Evolutionary conservation across 108 stramenopile species (phyloP).

Genomic region (Cyclotella baltica): DNA sequence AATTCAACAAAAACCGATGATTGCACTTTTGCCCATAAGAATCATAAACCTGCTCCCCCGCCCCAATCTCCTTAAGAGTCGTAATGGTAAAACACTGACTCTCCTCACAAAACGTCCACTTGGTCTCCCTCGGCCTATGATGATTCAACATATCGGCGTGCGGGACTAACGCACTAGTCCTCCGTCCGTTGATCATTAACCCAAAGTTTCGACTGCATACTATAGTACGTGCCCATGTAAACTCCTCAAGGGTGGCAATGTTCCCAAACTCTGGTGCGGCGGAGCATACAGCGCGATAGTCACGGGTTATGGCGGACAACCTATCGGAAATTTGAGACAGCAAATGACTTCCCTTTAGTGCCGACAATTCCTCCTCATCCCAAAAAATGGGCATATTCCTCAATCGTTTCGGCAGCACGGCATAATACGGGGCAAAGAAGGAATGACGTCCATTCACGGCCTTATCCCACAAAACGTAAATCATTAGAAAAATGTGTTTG

Average conservation of each 20-base stretch:
- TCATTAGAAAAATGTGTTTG: conserved; percentile 98
- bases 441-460: conserved; percentile 76
- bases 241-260: conserved; percentile 90
- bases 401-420: conserved; percentile 89
- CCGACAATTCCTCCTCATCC: conserved; percentile 82
- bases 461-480: conserved; percentile 95
- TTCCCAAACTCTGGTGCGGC: conserved; percentile 77
- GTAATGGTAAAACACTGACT: conserved; percentile 98
- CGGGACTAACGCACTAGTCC: conserved; percentile 97
- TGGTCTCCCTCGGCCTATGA: conserved; percentile 97
- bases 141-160: conserved; percentile 99
- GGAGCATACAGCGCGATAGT: conserved; percentile 92
- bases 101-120: conserved; percentile 99
- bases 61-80: conserved; percentile 78
- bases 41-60: conserved; percentile 96
- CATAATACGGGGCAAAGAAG: conserved; percentile 99
- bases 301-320: conserved; percentile 86
- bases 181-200: conserved; percentile 91
- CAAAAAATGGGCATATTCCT: conserved; percentile 99
- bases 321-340: conserved; percentile 86
- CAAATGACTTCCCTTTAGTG: conserved; percentile 89
- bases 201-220: conserved; percentile 99
- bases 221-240: conserved; percentile 99
- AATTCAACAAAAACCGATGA: conserved; percentile 98
- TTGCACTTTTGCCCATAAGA: conserved; percentile 99